These are phyloP conservation scores for Trypanosoma mega DNA, from an alignment of 208 protist species.

Conservation along the genomic window DNA sequence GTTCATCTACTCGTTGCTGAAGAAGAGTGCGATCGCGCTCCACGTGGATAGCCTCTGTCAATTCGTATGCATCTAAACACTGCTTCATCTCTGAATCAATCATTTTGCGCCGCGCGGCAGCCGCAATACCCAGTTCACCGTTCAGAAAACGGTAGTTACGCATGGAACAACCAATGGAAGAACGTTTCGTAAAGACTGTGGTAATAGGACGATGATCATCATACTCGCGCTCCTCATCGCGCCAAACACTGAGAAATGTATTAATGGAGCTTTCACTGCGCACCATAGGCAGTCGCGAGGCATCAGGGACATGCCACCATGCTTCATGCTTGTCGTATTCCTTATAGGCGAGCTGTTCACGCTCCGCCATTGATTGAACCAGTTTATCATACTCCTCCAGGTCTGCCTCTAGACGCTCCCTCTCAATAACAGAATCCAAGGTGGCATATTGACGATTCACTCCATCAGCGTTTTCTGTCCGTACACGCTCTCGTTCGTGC, in stretches of 20 bases:
- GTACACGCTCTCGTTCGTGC: constrained; percentile 68
- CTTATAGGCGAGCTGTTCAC: constrained; percentile 63
- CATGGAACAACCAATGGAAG: not conserved
- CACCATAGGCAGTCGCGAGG: constrained; percentile 79
- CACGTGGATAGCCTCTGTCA: constrained; percentile 65
- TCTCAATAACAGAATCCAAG: constrained; percentile 53
- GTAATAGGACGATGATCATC: constrained; percentile 33
- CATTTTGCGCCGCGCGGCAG: constrained; percentile 37
- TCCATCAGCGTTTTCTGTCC: constrained; percentile 58
- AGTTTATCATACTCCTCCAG: constrained; percentile 35
- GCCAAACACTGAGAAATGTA: constrained; percentile 85
- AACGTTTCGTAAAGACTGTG: constrained; percentile 26
- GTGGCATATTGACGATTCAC: constrained; percentile 39
- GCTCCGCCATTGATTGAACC: constrained; percentile 34
- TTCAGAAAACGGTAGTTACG: constrained; percentile 18
- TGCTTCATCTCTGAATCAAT: constrained; percentile 58
- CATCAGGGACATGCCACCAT: constrained; percentile 67
- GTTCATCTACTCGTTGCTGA: constrained; percentile 7
- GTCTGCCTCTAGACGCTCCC: constrained; percentile 64
- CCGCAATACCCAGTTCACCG: constrained; percentile 55
- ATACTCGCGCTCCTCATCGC: constrained; percentile 39
- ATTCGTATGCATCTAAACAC: constrained; percentile 72
- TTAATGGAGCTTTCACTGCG: constrained; percentile 83
- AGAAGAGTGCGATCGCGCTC: constrained; percentile 42
- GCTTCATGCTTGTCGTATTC: constrained; percentile 78